Percentiles rank a stretch among this genome's conserved stretches.
Evolutionary conservation across 1,284 basidiomycete species (phyloP).

Genomic region (Sporisorium reilianum): DNA sequence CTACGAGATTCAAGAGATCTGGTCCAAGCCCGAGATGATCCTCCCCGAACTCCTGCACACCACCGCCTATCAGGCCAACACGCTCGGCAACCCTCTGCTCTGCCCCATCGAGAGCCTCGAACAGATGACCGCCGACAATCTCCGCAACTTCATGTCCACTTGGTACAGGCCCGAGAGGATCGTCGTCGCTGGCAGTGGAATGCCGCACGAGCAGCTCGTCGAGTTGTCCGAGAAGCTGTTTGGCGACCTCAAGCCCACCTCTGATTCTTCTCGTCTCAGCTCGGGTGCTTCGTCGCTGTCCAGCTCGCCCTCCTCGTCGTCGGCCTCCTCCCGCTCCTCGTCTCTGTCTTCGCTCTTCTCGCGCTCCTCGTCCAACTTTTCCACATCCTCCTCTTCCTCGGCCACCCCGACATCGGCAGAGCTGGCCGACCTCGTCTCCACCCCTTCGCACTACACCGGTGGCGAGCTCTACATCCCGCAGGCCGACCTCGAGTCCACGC

Average conservation of each 20-base stretch:
- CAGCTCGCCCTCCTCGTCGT: slow-evolving; percentile 33
- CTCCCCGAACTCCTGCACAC: slow-evolving; percentile 91
- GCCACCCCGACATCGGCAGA: slow-evolving; percentile 43
- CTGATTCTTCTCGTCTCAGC: slow-evolving; percentile 20
- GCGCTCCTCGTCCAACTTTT: slow-evolving; percentile 70
- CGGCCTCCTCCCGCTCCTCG: slow-evolving; percentile 71
- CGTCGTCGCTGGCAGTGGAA: slow-evolving; percentile 92
- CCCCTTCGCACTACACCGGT: slow-evolving; percentile 82
- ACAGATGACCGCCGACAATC: slow-evolving; percentile 76
- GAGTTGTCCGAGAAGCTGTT: slow-evolving; percentile 86
- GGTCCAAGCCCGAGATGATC: slow-evolving; percentile 90
- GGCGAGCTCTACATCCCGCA: slow-evolving; percentile 78
- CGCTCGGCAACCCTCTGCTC: slow-evolving; percentile 87
- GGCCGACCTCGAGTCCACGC: slow-evolving; percentile 84
- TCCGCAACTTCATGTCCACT: slow-evolving; percentile 79
- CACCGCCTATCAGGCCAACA: slow-evolving; percentile 83
- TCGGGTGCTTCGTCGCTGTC: slow-evolving; percentile 26
- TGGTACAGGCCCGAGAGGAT: slow-evolving; percentile 95
- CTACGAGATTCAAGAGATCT: slow-evolving; percentile 93
- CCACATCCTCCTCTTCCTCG: slow-evolving; percentile 55
- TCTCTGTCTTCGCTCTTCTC: slow-evolving; percentile 71
- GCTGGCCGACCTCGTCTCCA: slow-evolving; percentile 63
- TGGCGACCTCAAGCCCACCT: slow-evolving; percentile 72
- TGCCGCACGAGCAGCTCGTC: slow-evolving; percentile 88
- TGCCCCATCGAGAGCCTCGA: slow-evolving; percentile 87